phyloP scores from a whole-genome alignment of 768 basidiomycete genomes.

The Paxillus ammoniavirescens region DNA sequence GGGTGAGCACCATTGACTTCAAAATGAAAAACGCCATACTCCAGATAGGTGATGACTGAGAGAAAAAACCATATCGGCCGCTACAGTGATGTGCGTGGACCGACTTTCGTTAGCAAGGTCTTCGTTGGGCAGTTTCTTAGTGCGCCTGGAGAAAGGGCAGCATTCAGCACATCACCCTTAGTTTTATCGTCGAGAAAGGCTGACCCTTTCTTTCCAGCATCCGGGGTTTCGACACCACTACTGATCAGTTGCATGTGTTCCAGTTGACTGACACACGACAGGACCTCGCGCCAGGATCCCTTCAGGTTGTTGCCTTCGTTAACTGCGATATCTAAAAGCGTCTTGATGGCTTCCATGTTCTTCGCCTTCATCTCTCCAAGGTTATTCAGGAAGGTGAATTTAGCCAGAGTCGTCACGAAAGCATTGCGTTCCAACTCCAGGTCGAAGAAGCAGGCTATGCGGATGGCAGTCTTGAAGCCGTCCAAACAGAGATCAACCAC shows the following conservation, averaged over 20 bases:
- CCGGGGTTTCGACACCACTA: conserved; percentile 82
- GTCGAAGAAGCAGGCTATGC: conserved; percentile 95
- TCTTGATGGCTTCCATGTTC: conserved; percentile 99
- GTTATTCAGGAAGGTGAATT: conserved; percentile 98
- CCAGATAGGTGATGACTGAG: conserved; percentile 92
- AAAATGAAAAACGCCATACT: conserved; percentile 47
- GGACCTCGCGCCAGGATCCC: conserved; percentile 93
- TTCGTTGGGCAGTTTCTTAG: conserved; percentile 75
- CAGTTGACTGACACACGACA: conserved; percentile 96
- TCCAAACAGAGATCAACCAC: conserved; percentile 90
- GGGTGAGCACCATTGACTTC: conserved; percentile 8
- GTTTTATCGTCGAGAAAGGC: conserved; percentile 22
- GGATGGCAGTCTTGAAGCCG: conserved; percentile 96
- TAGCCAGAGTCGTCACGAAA: conserved; percentile 93
- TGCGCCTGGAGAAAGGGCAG: conserved; percentile 26
- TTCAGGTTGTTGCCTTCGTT: conserved; percentile 97
- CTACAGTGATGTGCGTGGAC: conserved; percentile 97
- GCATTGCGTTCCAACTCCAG: conserved; percentile 97
- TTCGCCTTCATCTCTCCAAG: conserved; percentile 98
- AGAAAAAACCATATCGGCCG: conserved; percentile 99
- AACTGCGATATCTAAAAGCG: conserved; percentile 90
- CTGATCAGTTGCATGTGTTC: conserved; percentile 99
- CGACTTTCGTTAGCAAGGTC: conserved; percentile 96
- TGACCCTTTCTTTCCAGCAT: conserved; percentile 78
- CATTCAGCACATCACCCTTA: conserved; percentile 5